phyloP scores from a whole-genome alignment of 2,329 filamentous ascomycete species.

The Fusarium virguliforme region DNA sequence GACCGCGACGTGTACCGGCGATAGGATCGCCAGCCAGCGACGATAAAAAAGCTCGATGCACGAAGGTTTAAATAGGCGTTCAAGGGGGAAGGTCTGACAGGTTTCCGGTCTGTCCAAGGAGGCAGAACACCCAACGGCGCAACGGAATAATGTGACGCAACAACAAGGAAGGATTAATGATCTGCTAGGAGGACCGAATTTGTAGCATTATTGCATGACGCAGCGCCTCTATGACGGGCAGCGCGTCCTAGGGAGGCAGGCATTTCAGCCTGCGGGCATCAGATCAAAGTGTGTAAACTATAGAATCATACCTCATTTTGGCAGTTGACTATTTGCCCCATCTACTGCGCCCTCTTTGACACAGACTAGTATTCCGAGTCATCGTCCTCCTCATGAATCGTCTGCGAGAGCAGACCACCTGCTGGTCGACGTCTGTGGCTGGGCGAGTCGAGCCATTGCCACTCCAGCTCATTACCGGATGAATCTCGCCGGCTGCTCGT shows the following conservation, averaged over 20 bases:
- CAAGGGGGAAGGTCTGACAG: slow-evolving; percentile 20
- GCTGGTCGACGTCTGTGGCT: slow-evolving; percentile 60
- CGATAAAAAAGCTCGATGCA: slow-evolving; percentile 5
- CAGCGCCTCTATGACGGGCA: slow-evolving; percentile 17
- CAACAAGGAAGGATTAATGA: slow-evolving; percentile 16
- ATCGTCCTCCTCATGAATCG: slow-evolving; percentile 82
- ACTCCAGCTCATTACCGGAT: slow-evolving; percentile 58
- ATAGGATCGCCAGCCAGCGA: slow-evolving; percentile 53
- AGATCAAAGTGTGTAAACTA: slow-evolving; percentile 27
- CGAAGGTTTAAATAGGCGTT: slow-evolving; percentile 42
- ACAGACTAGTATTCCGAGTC: slow-evolving; percentile 61
- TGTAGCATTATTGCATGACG: slow-evolving; percentile 35
- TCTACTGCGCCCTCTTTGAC: background rate
- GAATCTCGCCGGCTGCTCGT: slow-evolving; percentile 42
- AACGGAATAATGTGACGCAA: slow-evolving; percentile 37
- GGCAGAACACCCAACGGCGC: slow-evolving; percentile 37
- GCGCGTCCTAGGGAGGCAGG: slow-evolving; percentile 14
- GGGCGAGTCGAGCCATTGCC: slow-evolving; percentile 58
- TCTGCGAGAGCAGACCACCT: slow-evolving; percentile 73
- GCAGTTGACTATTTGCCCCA: slow-evolving; percentile 10
- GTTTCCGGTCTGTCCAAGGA: slow-evolving; percentile 31
- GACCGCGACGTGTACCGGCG: slow-evolving; percentile 68
- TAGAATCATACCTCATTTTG: slow-evolving; percentile 23
- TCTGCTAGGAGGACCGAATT: slow-evolving; percentile 26
- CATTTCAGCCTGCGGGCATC: slow-evolving; percentile 15